Base-by-base conservation (phyloP, 2,329 filamentous ascomycete species). In the Talaromyces sp. region DNA sequence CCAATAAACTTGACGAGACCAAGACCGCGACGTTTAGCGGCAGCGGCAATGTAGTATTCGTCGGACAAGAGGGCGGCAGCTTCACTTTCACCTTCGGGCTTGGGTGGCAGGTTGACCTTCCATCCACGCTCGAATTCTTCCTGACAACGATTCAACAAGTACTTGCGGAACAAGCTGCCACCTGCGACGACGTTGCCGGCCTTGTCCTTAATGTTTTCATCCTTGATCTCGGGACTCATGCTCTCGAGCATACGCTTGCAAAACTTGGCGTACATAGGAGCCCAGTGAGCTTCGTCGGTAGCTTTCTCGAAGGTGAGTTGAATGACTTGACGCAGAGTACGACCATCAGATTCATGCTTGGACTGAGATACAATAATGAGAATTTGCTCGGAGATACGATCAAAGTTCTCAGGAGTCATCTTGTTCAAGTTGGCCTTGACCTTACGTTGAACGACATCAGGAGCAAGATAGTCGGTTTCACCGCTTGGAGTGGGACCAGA, bases 371-470 rank as follows among this genome's bases (percentile, higher is more conserved):
- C 93, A 76, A 99, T 99, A 62, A 88, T 85, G 35, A 99, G 85
- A 68, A 99, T 97, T 78, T 97, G 93, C 68, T 93, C 91, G 7
- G 95, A 88, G 71, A 99, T 97, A 82, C 90, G 93, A 76, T 97
- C 93, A 73, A 99, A 99, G 76, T 98, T 99, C 82, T 99, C 95
- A 0, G 95, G 95, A 0, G 95, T 98, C 95, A 99, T 98, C 90
- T 99, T 99, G 88, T 99, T 99, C 73, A 99, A 84, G 67, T 91
- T 91, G 69, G 93, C 90, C 88, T 99, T 99, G 77, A 99, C 95
- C 88, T 99, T 99, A 72, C 94, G 90, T 82, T 99, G 95, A 65
- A 99, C 95, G 83, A 95, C 88, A 72, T 94, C 92, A 27, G 95
- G 94, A 69, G 96, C 88, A 81, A 98, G 86, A 72, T 91, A 85